Base-by-base conservation (phyloP, 164 flowering plant species). In the Aristolochia californica region DNA sequence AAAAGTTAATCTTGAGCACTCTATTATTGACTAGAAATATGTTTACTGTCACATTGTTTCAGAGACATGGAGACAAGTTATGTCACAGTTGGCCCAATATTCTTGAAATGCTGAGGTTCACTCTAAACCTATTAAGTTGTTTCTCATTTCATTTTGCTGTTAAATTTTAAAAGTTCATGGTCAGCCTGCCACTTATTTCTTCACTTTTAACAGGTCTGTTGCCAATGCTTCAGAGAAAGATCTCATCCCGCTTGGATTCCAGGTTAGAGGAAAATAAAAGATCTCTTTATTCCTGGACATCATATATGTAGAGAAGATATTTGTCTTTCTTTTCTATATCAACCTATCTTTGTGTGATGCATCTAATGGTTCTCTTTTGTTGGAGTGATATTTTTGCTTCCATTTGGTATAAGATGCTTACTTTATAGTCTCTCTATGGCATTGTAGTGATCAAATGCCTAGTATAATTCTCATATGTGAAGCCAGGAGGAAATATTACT, bases 31-130 rank as follows among this genome's bases (percentile, higher is more conserved):
- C 16, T 13, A 4, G 12, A 23, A 26, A 27, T 16, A 26, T 16
- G 13, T 15, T 25, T 10, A 12, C 7, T 13, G 43, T 14, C 2
- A 43, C 21, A 3, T 58, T 51, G 25, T 20, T 44, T 34, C 79
- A 94, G 99, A 85, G 97, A 66, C 79, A 85, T 80, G 99, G 88
- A 60, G 99, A 94, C 61, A 94, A 90, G 67, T 67, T 94, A 64
- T 76, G 61, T 56, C 74, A 78, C 71, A 87, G 99, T 66, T 94
- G 99, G 99, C 80, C 76, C 47, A 74, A 72, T 68, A 87, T 94
- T 74, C 97, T 94, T 65, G 91, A 90, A 69, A 66, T 87, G 83
- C 74, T 94, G 74, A 94, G 97, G 99, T 94, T 55, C 64, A 70
- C 26, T 20, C 50, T 43, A 0, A 51, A 28, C 47, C 54, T 65